Evolutionary conservation across 176 grass and related monocot genomes (phyloP), one percentile per base, ranked within the genome.

Genomic region (Leersia perrieri): DNA sequence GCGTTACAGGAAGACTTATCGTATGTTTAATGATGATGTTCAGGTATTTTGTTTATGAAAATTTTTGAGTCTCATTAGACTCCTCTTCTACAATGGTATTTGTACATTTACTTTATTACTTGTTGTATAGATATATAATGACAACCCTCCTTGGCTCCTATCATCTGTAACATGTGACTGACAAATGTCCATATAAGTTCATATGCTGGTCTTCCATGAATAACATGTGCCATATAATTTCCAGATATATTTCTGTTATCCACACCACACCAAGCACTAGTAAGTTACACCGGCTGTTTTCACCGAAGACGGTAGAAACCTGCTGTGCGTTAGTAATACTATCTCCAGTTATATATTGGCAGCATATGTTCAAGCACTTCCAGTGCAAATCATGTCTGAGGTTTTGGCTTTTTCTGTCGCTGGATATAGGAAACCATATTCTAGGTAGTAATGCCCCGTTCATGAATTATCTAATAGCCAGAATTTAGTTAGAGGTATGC

Each of bases 11-110:
- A 95, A 86, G 69, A 95, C 68, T 41, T 98, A 95, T 60, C 92
- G 95, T 64, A 98, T 98, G 95, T 98, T 98, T 77, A 98, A 98
- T 88, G 95, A 98, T 77, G 95, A 98, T 93, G 95, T 98, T 40
- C 95, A 98, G 92, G 95, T 98, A 69, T 51, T 79, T 28, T 40
- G 0, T 66, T 75, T 57, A 81, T 73, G 55, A 31, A 60, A 68
- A 30, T 68, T 64, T 71, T 25, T 39, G 58, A 66, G 66, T 70
- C 51, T 34, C 34, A 39, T 60, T 60, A 49, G 45, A 39, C 12
- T 77, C 38, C 68, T 80, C n/a, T 23, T 40, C 9, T 83, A 33
- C 45, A 40, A 31, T 39, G 66, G 60, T 70, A 22, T 38, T 10
- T 36, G 27, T 47, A 53, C 16, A 23, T 53, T 9, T 35, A 11